Evolutionary conservation across 306 rosid genomes (phyloP).

Genomic region (Prunus armeniaca): DNA sequence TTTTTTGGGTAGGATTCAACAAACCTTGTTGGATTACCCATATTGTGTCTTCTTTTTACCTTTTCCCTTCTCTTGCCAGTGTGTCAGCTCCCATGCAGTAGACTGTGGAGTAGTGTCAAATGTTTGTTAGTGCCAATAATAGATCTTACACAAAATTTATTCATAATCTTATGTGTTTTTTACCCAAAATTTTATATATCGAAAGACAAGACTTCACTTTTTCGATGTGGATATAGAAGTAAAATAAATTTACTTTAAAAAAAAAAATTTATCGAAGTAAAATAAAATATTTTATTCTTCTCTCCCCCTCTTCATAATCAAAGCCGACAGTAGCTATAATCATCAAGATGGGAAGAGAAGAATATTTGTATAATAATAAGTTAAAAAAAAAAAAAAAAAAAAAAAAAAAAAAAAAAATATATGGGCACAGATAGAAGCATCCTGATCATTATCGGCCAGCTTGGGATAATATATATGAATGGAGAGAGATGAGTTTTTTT

Average conservation of each 20-base stretch:
- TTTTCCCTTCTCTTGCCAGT: conserved; percentile 6
- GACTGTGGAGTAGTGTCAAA: conserved; percentile 13
- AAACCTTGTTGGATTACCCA: conserved; percentile 31
- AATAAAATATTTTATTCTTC: too few species aligned
- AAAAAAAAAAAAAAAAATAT: background rate
- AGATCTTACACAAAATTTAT: background rate
- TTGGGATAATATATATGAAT: background rate
- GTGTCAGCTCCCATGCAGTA: conserved; percentile 22
- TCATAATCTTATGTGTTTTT: too few species aligned
- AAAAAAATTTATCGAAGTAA: too few species aligned
- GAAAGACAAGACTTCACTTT: too few species aligned
- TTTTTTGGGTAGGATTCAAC: background rate
- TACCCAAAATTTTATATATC: too few species aligned
- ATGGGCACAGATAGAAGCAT: background rate
- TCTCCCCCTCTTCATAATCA: too few species aligned
- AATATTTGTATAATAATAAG: too few species aligned
- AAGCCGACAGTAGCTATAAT: too few species aligned
- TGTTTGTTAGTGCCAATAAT: background rate
- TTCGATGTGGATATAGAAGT: background rate
- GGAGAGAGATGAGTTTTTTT: background rate
- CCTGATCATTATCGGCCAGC: background rate
- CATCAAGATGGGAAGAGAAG: too few species aligned
- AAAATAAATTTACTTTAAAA: too few species aligned
- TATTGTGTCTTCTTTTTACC: conserved; percentile 25
- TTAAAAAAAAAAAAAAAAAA: background rate